Evolutionary conservation across 495 filamentous ascomycete genomes (phyloP).

Genomic region (Penicillium ucsense): DNA sequence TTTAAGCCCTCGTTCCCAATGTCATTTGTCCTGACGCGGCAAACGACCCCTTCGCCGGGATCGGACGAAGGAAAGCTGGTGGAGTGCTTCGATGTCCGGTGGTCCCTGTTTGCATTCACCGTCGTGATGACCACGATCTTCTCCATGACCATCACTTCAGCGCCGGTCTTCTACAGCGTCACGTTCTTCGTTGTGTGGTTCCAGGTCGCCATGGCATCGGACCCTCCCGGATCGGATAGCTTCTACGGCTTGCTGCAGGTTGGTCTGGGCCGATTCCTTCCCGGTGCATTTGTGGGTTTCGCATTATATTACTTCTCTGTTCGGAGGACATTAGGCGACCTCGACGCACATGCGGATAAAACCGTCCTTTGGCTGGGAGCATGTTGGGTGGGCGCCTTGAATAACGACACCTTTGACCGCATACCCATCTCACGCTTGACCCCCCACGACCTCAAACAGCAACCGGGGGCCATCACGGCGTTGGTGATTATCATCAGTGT

Average conservation of each 20-base stretch:
- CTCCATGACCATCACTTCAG: conserved; percentile 57
- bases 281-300: conserved; percentile 59
- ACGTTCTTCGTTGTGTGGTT: conserved; percentile 62
- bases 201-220: conserved; percentile 65
- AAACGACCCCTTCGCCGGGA: conserved; percentile 8
- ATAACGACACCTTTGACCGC: conserved; percentile 64
- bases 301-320: conserved; percentile 58
- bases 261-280: conserved; percentile 59
- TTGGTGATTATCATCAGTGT: conserved; percentile 52
- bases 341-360: conserved; percentile 62
- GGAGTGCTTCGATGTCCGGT: conserved; percentile 54
- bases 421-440: conserved; percentile 72
- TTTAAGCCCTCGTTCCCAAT: conserved; percentile 65
- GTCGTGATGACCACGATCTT: conserved; percentile 51
- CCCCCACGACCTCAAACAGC: conserved; percentile 60
- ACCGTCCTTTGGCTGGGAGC: conserved; percentile 65
- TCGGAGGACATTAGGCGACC: conserved; percentile 37
- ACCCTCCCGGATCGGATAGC: conserved; percentile 46
- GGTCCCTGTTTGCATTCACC: conserved; percentile 57
- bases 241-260: conserved; percentile 50
- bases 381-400: conserved; percentile 69
- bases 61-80: conserved; percentile 8
- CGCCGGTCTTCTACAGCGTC: conserved; percentile 53
- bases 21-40: conserved; percentile 48
- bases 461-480: conserved; percentile 62